Base-by-base conservation (phyloP, 164 flowering plant genomes). In the Umbilicus rupestris region DNA sequence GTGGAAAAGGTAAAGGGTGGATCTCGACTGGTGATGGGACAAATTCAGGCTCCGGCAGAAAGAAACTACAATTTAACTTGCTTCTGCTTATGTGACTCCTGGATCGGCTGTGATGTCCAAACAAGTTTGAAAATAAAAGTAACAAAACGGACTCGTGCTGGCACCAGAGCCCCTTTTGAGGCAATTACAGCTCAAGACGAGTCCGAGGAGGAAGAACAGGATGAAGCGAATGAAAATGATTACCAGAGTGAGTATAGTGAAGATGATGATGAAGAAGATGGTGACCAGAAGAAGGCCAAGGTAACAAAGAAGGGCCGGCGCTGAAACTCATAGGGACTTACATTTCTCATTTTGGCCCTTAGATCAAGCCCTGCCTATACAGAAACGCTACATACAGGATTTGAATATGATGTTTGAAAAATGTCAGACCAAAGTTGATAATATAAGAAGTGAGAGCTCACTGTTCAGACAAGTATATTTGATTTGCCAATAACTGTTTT, bases 181-280 rank as follows among this genome's bases (percentile, higher is more conserved):
- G 84, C 75, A 19, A 69, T 71, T 6, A 19, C 52, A 14, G 42
- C 62, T 8, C 83, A 78, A 22, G 87, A 81, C 41, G 83, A 78
- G 69, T 87, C 82, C 57, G 91, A 81, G 67, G 88, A 81, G 8
- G 81, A 80, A 30, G 85, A 82, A 42, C 82, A 66, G 5, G 11
- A 77, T 24, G 73, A 84, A 37, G 87, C 19, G 5, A 15, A 55
- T 55, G 60, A 55, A 26, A 33, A 82, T 64, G 88, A 79, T 72
- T 79, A 84, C 41, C 82, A 84, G 76, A 86, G 91, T 55, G 91
- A 84, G 76, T 84, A 84, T 47, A 84, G 89, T 73, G 88, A 86
- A 7, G 90, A 85, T 62, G 86, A 72, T 1, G 83, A 79, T 14
- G 83, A 64, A 30, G 65, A 19, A 33, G 55, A 73, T 37, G 73